Percentiles rank a stretch among this genome's conserved stretches.
Conservation (phyloP, 768 basidiomycete species). For the Podaxis sp. region DNA sequence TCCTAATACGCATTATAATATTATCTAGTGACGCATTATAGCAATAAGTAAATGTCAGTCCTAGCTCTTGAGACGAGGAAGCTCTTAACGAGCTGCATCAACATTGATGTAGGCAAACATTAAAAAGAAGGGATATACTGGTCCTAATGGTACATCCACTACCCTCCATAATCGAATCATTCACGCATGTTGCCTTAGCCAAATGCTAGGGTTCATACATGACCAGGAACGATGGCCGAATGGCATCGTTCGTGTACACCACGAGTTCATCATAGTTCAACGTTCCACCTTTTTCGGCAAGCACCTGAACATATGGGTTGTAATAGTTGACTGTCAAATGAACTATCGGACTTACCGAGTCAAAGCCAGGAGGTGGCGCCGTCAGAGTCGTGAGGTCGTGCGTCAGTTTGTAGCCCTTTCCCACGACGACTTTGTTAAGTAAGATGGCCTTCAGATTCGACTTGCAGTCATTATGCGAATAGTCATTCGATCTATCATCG, state of each 20-base stretch:
- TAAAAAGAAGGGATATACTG: neutral
- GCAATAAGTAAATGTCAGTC: neutral
- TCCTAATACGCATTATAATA: neutral
- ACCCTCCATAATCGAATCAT: neutral
- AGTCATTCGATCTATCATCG: slow-evolving; percentile 57
- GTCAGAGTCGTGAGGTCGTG: slow-evolving; percentile 55
- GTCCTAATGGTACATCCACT: neutral
- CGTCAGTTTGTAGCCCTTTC: slow-evolving; percentile 65
- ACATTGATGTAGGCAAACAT: too few species aligned
- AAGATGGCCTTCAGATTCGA: slow-evolving; percentile 62
- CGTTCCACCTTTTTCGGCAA: slow-evolving; percentile 64
- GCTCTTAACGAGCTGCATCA: too few species aligned
- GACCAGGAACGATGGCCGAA: slow-evolving; percentile 68
- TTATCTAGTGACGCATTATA: neutral
- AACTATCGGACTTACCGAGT: slow-evolving; percentile 50
- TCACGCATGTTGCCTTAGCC: neutral
- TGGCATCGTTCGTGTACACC: slow-evolving; percentile 70
- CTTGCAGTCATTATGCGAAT: slow-evolving; percentile 56
- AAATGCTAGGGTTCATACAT: slow-evolving; percentile 53
- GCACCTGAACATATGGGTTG: slow-evolving; percentile 40
- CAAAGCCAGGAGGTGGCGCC: slow-evolving; percentile 59
- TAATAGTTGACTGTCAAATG: neutral
- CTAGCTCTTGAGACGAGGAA: neutral
- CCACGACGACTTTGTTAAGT: slow-evolving; percentile 74
- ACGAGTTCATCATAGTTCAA: slow-evolving; percentile 73